Evolutionary conservation across 139 green algal species (phyloP), one percentile per base, ranked within the genome.

Genomic region (Tetraselmis chui): DNA sequence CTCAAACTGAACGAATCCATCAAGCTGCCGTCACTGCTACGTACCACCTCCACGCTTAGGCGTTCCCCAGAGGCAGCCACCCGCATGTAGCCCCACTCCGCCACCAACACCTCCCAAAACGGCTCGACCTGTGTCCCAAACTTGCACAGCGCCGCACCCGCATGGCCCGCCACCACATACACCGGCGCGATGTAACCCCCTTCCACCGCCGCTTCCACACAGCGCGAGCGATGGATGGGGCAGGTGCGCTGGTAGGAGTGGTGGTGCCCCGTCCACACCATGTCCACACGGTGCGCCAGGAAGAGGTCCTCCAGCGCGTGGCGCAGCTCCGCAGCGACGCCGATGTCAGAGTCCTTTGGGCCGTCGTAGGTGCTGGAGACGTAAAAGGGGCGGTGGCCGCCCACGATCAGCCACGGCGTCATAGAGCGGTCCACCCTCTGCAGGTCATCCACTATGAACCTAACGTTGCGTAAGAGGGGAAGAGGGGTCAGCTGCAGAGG

Each of bases 221-320:
- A 91, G 11, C 22, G 28, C 82, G 76, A 22, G 26, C 76, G 80
- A 31, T 58, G 77, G 67, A 87, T 30, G 0, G 80, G 76, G 87
- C 92, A 95, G 24, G 86, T 93, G 79, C 92, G 89, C 87, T 93
- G 89, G 85, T 94, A 95, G 29, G 76, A 86, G 87, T 95, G 92
- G 85, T 94, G 88, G 85, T 95, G 92, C 28, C 92, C 92, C 28
- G 88, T 80, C 45, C 88, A 85, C 28, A 89, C 91, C 28, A 92
- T 75, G 81, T 95, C 91, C 30, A 95, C 92, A 76, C 85, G 77
- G 2, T 77, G 23, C 77, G n/a, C 28, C 79, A 59, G 27, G 1
- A 87, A n/a, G 80, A 92, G 32, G 0, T 86, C 82, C 29, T 85
- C 81, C 31, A 92, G 82, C 45, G 84, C 80, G 11, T 81, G 32